Evolutionary conservation across 257 asterid species (phyloP).

Genomic region (Orobanche coerulescens): DNA sequence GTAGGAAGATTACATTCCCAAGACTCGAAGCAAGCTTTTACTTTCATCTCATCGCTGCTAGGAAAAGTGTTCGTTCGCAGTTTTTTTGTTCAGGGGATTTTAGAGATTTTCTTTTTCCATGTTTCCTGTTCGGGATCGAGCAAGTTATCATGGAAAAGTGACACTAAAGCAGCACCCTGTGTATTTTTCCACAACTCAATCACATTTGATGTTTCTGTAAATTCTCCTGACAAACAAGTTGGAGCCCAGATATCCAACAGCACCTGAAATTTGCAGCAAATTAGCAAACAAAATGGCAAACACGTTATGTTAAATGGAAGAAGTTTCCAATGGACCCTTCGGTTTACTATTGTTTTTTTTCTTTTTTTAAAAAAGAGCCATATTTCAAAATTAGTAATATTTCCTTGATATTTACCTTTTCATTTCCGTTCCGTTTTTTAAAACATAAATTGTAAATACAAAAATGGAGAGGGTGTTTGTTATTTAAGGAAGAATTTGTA

Average conservation of each 20-base stretch:
- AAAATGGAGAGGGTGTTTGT: neutral
- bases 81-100: neutral
- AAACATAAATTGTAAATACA: too few relatives aligned
- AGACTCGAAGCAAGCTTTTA: neutral
- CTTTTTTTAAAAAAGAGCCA: too few relatives aligned
- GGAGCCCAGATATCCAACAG: conserved; percentile 89
- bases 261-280: conserved; percentile 46
- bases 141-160: conserved; percentile 3
- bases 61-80: conserved; percentile 15
- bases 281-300: neutral
- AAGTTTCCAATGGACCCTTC: too few relatives aligned
- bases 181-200: conserved; percentile 27
- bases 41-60: conserved; percentile 15
- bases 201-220: conserved; percentile 91
- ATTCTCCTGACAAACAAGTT: conserved; percentile 90
- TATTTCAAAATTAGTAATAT: too few relatives aligned
- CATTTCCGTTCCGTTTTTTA: too few relatives aligned
- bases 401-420: too few relatives aligned
- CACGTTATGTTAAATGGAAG: too few relatives aligned
- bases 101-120: conserved; percentile 5
- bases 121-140: conserved; percentile 5
- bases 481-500: neutral
- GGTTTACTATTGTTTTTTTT: too few relatives aligned
- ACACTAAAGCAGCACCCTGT: conserved; percentile 5
- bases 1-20: conserved; percentile 5